Base-by-base conservation (phyloP, 352 stramenopile genomes). In the Phytopythium ostracodes region DNA sequence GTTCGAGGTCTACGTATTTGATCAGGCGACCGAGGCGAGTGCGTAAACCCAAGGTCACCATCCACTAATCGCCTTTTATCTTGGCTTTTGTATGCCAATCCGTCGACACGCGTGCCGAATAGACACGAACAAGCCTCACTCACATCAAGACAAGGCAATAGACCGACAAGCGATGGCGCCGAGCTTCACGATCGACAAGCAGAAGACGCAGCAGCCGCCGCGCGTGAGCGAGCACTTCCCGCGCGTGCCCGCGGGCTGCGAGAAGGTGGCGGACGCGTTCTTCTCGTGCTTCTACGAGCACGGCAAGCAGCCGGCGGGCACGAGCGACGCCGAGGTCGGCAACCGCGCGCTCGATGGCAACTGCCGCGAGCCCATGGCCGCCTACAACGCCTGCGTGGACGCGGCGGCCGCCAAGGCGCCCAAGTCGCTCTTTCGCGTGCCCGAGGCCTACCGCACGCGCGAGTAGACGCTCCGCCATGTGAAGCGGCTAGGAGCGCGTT, bases 211-310 rank as follows among this genome's bases (percentile, higher is more conserved):
- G 70, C 76, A 70, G 22, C 74, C 78, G 60, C 68, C 82, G 44
- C 76, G 79, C 22, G 69, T 94, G 69, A 93, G 84, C 68, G 60
- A 73, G 20, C 71, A 92, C 73, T 94, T 94, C 67, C 86, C 86
- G 38, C 81, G 84, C 47, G 81, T 92, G 33, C 80, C 86, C 2
- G 79, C 82, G 44, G 70, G 73, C 42, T 94, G 86, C 67, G 80
- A 91, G 66, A 79, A 76, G 56, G 79, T 72, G 55, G 74, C 84
- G 31, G 79, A 84, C 53, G 70, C 65, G 43, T 94, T 94, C 72
- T 94, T 94, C 63, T 68, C 74, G 53, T 94, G 86, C 64, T 89
- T 94, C 56, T 89, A 94, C 71, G 73, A 84, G 60, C 66, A 94
- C 55, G 86, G 86, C 66, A 94, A 92, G 70, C 81, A 90, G 65